These are phyloP conservation scores for Nicotiana rustica DNA, from an alignment of 305 asterid species.

Conservation along the genomic window DNA sequence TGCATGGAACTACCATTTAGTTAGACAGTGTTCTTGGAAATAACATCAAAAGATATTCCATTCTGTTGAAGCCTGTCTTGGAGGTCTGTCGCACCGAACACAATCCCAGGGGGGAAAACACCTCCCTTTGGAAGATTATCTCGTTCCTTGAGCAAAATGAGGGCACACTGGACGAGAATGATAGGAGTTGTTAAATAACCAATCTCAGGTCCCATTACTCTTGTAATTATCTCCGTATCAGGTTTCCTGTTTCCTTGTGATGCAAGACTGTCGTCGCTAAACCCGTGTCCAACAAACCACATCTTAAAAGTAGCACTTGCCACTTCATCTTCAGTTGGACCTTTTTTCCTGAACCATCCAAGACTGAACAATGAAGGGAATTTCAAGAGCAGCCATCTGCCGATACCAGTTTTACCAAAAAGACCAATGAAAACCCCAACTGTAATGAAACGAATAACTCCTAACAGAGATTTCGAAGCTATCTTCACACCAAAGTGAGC, in stretches of 20 bases:
- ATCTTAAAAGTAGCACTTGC: slow-evolving; percentile 78
- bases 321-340: slow-evolving; percentile 91
- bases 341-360: slow-evolving; percentile 74
- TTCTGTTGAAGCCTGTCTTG: slow-evolving; percentile 73
- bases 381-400: slow-evolving; percentile 75
- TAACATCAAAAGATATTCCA: slow-evolving; percentile 77
- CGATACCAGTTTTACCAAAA: slow-evolving; percentile 54
- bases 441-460: slow-evolving; percentile 58
- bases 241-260: slow-evolving; percentile 55
- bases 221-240: slow-evolving; percentile 74
- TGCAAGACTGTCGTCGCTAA: slow-evolving; percentile 55
- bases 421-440: slow-evolving; percentile 66
- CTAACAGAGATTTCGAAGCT: slow-evolving; percentile 62
- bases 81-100: slow-evolving; percentile 80
- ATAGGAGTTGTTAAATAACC: slow-evolving; percentile 89
- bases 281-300: slow-evolving; percentile 96
- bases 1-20: not conserved
- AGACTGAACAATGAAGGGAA: slow-evolving; percentile 80
- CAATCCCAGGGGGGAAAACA: slow-evolving; percentile 74
- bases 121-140: slow-evolving; percentile 79
- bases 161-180: slow-evolving; percentile 75
- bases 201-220: slow-evolving; percentile 92
- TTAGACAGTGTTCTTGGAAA: slow-evolving; percentile 59
- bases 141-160: slow-evolving; percentile 62
- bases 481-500: slow-evolving; percentile 85